phyloP scores from a whole-genome alignment of 805 yeast genomes.

The Candida xyloterini region DNA sequence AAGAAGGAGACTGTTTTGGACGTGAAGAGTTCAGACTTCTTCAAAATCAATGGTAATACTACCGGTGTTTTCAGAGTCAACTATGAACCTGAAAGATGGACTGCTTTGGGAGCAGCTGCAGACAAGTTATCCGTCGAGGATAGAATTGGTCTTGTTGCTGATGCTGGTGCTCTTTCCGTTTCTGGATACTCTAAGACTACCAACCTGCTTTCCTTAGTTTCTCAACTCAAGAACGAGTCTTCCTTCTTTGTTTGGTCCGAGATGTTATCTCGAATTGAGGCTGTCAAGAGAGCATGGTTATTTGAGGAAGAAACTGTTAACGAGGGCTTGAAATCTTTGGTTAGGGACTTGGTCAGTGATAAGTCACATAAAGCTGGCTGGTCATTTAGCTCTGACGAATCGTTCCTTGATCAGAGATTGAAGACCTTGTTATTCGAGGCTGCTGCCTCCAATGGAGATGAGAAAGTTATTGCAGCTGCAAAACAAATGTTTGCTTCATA shows the following conservation, averaged over 20 bases:
- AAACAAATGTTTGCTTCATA: conserved; percentile 29
- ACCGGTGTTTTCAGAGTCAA: conserved; percentile 54
- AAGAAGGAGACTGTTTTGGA: conserved; percentile 22
- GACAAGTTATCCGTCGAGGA: conserved; percentile 45
- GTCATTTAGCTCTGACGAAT: conserved; percentile 77
- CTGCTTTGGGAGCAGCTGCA: conserved; percentile 38
- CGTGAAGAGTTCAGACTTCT: conserved; percentile 28
- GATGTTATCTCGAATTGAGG: conserved; percentile 41
- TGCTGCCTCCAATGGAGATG: conserved; percentile 42
- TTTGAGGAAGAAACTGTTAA: conserved; percentile 38
- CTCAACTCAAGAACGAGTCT: conserved; percentile 37
- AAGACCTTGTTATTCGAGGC: conserved; percentile 41
- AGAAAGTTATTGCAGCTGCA: conserved; percentile 33
- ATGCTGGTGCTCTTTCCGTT: conserved; percentile 47
- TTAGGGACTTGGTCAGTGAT: conserved; percentile 26
- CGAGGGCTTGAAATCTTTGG: conserved; percentile 34
- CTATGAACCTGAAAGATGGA: conserved; percentile 41
- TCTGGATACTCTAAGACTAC: conserved; percentile 45
- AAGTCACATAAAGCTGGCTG: conserved; percentile 61
- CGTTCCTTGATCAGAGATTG: conserved; percentile 36
- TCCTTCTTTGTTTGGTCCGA: conserved; percentile 59
- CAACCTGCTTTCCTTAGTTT: conserved; percentile 45
- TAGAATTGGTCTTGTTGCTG: conserved; percentile 56
- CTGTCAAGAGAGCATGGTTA: conserved; percentile 33
- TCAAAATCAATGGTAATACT: conserved; percentile 52